Percentiles rank a stretch among this genome's conserved stretches.
These are phyloP conservation scores for Parastagonospora avenae DNA, from an alignment of 2,329 filamentous ascomycete genomes.

Conservation along the genomic window DNA sequence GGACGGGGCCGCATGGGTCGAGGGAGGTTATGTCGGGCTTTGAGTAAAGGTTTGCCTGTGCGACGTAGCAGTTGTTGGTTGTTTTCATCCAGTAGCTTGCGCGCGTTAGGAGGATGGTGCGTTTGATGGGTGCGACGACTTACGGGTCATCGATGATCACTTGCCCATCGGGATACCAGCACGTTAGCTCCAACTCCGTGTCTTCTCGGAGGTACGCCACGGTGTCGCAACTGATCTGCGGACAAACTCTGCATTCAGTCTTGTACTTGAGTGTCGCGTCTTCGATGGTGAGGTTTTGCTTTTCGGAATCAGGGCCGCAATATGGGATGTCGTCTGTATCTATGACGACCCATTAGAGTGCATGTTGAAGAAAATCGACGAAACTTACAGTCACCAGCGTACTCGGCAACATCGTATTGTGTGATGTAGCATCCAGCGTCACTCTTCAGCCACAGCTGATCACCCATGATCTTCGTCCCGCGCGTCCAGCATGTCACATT, in stretches of 20 bases:
- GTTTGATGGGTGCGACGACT: neutral
- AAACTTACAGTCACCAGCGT: constrained; percentile 28
- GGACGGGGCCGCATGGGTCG: constrained; percentile 36
- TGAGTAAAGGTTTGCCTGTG: constrained; percentile 28
- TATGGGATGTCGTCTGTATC: constrained; percentile 30
- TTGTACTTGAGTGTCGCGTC: constrained; percentile 33
- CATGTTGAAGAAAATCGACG: neutral
- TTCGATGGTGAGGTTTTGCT: constrained; percentile 28
- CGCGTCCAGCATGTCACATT: constrained; percentile 38
- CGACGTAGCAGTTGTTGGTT: constrained; percentile 40
- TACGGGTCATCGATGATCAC: constrained; percentile 36
- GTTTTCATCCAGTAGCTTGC: constrained; percentile 36
- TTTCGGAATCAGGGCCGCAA: constrained; percentile 32
- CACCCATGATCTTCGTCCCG: constrained; percentile 35
- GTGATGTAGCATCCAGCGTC: constrained; percentile 37
- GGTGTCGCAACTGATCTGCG: constrained; percentile 24
- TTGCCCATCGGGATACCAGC: constrained; percentile 31
- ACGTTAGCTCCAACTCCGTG: constrained; percentile 34
- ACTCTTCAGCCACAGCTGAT: constrained; percentile 34
- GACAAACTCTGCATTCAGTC: constrained; percentile 34
- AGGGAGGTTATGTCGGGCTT: constrained; percentile 31
- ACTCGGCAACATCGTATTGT: constrained; percentile 35
- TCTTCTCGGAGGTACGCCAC: constrained; percentile 30
- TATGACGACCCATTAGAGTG: constrained; percentile 1
- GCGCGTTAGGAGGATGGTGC: neutral